Percentiles rank a stretch among this genome's conserved stretches.
These are phyloP conservation scores for Parachlorella kessleri DNA, from an alignment of 139 green algal species.

Conservation along the genomic window DNA sequence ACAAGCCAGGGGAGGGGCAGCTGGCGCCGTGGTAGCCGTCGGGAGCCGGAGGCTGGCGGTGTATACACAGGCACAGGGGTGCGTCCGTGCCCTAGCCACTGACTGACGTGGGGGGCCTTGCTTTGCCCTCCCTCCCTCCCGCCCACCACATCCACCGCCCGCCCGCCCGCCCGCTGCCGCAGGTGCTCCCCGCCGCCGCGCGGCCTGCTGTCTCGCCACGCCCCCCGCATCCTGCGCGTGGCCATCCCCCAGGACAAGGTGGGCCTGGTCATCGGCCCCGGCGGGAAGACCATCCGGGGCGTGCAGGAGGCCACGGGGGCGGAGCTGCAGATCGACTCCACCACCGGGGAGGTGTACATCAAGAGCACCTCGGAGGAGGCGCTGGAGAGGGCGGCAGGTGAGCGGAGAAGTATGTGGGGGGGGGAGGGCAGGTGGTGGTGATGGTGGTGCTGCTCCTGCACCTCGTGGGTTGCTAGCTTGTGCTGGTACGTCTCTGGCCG, in stretches of 20 bases:
- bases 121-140: no score
- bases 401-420: no score
- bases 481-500: no score
- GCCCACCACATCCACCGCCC: neutral
- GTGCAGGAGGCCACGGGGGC: slow-evolving; percentile 65
- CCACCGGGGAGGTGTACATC: slow-evolving; percentile 17
- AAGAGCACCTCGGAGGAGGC: slow-evolving; percentile 38
- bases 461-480: no score
- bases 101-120: neutral
- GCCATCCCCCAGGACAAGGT: slow-evolving; percentile 62
- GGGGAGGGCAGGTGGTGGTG: neutral
- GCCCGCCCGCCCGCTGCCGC: neutral
- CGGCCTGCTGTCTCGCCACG: slow-evolving; percentile 50
- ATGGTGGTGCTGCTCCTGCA: neutral
- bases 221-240: slow-evolving; percentile 65
- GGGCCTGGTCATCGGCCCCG: slow-evolving; percentile 76
- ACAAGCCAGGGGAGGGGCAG: neutral
- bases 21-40: no score
- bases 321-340: slow-evolving; percentile 19
- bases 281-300: slow-evolving; percentile 75
- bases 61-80: no score
- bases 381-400: slow-evolving; percentile 15
- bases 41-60: neutral
- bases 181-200: slow-evolving; percentile 66
- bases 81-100: no score